Percentiles rank a stretch among this genome's conserved stretches.
Conservation (phyloP, 2,329 filamentous ascomycete species). For the Cladosporium sp. region DNA sequence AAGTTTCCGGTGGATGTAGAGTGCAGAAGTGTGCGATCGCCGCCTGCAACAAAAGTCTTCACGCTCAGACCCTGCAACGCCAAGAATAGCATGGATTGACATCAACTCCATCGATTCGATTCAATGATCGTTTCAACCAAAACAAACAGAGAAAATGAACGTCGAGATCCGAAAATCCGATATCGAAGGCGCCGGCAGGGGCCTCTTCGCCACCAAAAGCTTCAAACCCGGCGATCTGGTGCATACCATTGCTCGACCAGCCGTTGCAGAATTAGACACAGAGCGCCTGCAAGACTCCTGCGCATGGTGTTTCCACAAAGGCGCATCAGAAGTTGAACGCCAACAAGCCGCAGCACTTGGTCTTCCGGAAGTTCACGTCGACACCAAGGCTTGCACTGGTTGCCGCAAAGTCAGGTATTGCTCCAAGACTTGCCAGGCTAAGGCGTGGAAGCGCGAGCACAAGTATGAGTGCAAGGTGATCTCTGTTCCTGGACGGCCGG, state of each 20-base stretch:
- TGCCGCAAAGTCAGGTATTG: slow-evolving; percentile 63
- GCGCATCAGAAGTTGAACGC: slow-evolving; percentile 27
- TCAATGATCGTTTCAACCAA: neutral
- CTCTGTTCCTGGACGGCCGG: slow-evolving; percentile 40
- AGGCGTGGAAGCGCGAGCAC: slow-evolving; percentile 60
- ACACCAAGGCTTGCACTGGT: slow-evolving; percentile 57
- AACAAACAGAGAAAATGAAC: slow-evolving; percentile 20
- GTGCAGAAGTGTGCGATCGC: neutral
- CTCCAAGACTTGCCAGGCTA: slow-evolving; percentile 59
- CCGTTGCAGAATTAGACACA: slow-evolving; percentile 57
- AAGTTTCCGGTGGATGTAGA: neutral
- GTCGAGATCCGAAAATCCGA: slow-evolving; percentile 27
- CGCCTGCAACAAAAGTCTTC: neutral
- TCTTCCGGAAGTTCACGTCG: slow-evolving; percentile 25
- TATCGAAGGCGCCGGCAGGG: slow-evolving; percentile 46
- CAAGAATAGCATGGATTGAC: neutral
- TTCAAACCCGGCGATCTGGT: slow-evolving; percentile 53
- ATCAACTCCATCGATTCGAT: neutral
- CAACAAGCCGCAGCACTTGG: slow-evolving; percentile 40
- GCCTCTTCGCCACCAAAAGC: slow-evolving; percentile 55
- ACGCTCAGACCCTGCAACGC: neutral
- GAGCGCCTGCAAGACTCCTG: slow-evolving; percentile 56
- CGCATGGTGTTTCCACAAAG: slow-evolving; percentile 53
- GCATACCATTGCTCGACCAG: slow-evolving; percentile 51
- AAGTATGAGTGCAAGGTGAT: slow-evolving; percentile 61